These are phyloP conservation scores for Alternaria viburni DNA, from an alignment of 2,329 filamentous ascomycete genomes.

Conservation along the genomic window DNA sequence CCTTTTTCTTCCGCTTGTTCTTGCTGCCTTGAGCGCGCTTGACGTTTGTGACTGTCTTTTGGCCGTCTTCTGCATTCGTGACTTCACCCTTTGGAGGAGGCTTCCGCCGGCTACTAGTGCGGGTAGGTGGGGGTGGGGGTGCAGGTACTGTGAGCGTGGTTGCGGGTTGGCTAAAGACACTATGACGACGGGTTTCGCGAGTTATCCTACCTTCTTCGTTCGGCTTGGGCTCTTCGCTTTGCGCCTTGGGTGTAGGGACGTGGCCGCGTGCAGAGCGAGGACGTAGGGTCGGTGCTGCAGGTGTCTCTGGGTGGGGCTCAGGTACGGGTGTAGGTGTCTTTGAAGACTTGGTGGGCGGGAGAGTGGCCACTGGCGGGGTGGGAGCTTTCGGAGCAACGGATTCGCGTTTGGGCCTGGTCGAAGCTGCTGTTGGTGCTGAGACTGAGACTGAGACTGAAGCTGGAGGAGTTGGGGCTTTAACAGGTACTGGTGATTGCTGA, in stretches of 20 bases:
- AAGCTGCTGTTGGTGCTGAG: slow-evolving; percentile 36
- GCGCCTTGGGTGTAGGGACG: slow-evolving; percentile 51
- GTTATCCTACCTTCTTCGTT: slow-evolving; percentile 44
- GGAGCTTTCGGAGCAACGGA: slow-evolving; percentile 37
- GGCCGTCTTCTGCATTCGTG: slow-evolving; percentile 64
- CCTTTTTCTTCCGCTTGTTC: slow-evolving; percentile 57
- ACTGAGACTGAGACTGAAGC: not conserved
- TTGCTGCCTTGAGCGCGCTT: slow-evolving; percentile 63
- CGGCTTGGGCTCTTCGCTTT: slow-evolving; percentile 55
- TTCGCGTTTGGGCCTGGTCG: slow-evolving; percentile 43
- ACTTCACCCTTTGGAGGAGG: slow-evolving; percentile 77
- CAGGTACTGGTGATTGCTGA: slow-evolving; percentile 5
- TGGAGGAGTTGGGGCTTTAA: slow-evolving; percentile 11
- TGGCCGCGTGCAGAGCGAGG: slow-evolving; percentile 50
- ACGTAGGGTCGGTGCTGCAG: slow-evolving; percentile 27
- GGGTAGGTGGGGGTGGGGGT: slow-evolving; percentile 40
- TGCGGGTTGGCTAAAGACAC: slow-evolving; percentile 53
- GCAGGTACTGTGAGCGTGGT: slow-evolving; percentile 6
- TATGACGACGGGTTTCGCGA: slow-evolving; percentile 53
- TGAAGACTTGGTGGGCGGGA: slow-evolving; percentile 22
- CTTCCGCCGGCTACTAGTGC: slow-evolving; percentile 62
- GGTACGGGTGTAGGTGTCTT: slow-evolving; percentile 27
- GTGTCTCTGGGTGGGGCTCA: slow-evolving; percentile 17
- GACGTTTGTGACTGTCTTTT: slow-evolving; percentile 71
- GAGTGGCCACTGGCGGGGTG: slow-evolving; percentile 26